Evolutionary conservation across 305 asterid species (phyloP).

Genomic region (Fraxinus greggii): DNA sequence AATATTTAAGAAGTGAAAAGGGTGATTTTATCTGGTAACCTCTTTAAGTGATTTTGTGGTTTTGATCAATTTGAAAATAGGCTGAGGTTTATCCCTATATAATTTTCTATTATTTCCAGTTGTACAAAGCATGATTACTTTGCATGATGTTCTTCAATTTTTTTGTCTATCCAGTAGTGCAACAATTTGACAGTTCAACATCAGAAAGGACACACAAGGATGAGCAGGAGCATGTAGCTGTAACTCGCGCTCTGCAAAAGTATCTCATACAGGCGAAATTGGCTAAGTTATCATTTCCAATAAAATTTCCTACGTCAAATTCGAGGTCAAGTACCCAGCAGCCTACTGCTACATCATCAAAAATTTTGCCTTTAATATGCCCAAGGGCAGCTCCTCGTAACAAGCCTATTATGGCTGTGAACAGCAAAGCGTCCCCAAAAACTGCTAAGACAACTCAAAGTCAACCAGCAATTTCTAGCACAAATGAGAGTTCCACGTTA

Average conservation of each 20-base stretch:
- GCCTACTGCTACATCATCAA: slow-evolving; percentile 40
- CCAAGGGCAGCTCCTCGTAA: slow-evolving; percentile 38
- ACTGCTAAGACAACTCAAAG: slow-evolving; percentile 31
- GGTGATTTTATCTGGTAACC: background rate
- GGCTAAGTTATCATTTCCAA: slow-evolving; percentile 24
- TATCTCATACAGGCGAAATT: slow-evolving; percentile 24
- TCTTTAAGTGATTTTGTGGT: background rate
- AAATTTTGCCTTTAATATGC: slow-evolving; percentile 45
- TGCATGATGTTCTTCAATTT: background rate
- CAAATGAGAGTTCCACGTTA: slow-evolving; percentile 28
- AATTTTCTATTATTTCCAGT: background rate
- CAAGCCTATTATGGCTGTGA: slow-evolving; percentile 29
- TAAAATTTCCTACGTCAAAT: slow-evolving; percentile 30
- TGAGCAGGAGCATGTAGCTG: slow-evolving; percentile 38
- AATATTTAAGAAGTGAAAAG: background rate
- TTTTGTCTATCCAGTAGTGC: slow-evolving; percentile 28
- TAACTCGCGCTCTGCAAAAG: slow-evolving; percentile 35
- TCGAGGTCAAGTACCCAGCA: slow-evolving; percentile 31
- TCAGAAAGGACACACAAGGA: slow-evolving; percentile 24
- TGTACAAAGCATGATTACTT: background rate
- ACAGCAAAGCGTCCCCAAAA: slow-evolving; percentile 18
- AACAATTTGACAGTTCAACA: slow-evolving; percentile 25
- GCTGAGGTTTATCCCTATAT: background rate
- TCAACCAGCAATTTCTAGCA: slow-evolving; percentile 26
- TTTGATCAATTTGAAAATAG: background rate